phyloP scores from a whole-genome alignment of 2,329 filamentous ascomycete species.

The Aplosporella prunicola region DNA sequence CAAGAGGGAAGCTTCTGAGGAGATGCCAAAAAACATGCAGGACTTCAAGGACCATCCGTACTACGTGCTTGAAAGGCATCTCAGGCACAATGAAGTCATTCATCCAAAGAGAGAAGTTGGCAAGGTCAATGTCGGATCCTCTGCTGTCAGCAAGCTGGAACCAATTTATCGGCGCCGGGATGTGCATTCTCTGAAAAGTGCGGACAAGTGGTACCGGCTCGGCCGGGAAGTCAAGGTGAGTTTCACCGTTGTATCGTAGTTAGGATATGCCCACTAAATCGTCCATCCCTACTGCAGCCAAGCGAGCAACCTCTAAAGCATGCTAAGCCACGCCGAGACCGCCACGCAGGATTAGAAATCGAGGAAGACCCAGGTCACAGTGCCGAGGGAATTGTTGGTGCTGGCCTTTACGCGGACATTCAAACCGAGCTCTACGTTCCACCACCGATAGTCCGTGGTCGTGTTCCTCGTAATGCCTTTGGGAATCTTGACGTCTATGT shows the following conservation, averaged over 20 bases:
- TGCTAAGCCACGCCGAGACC: slow-evolving; percentile 29
- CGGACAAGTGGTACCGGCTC: slow-evolving; percentile 83
- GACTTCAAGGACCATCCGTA: slow-evolving; percentile 79
- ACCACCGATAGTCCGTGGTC: slow-evolving; percentile 64
- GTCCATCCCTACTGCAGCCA: too few relatives aligned
- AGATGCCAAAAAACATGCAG: slow-evolving; percentile 73
- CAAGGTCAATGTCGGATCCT: slow-evolving; percentile 59
- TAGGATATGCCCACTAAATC: neutral
- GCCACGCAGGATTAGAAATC: neutral
- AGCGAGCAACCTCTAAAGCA: slow-evolving; percentile 78
- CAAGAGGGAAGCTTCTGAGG: slow-evolving; percentile 61
- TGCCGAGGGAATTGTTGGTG: slow-evolving; percentile 33
- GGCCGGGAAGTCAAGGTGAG: slow-evolving; percentile 70
- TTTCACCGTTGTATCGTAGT: too few relatives aligned
- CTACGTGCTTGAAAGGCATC: slow-evolving; percentile 70
- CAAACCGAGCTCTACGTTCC: slow-evolving; percentile 65
- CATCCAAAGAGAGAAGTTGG: slow-evolving; percentile 63
- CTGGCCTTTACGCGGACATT: slow-evolving; percentile 48
- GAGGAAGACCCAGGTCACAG: neutral
- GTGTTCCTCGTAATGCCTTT: slow-evolving; percentile 54
- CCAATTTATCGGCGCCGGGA: slow-evolving; percentile 74
- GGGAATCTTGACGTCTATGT: slow-evolving; percentile 57
- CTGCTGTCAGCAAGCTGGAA: slow-evolving; percentile 54
- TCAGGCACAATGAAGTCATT: slow-evolving; percentile 76
- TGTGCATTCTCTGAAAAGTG: slow-evolving; percentile 66